Percentiles rank a stretch among this genome's conserved stretches.
Conservation (phyloP, 1,139 yeast species). For the Lodderomyces margitis region DNA sequence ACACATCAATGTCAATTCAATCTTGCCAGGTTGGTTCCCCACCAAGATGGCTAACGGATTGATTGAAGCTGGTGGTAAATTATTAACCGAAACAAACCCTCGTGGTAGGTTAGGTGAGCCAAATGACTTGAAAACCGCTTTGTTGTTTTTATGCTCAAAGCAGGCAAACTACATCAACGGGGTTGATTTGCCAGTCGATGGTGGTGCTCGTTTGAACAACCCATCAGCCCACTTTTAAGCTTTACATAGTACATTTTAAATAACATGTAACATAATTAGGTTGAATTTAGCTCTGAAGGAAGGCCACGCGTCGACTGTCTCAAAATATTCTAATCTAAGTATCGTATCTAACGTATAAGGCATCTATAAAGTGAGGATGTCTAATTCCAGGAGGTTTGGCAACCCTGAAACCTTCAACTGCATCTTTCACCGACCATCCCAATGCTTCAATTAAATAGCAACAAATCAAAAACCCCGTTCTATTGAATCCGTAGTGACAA, state of each 20-base stretch:
- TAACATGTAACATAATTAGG: no score
- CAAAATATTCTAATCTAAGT: slow-evolving; percentile 9
- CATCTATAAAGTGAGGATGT: slow-evolving; percentile 77
- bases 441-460: slow-evolving; percentile 63
- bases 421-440: slow-evolving; percentile 61
- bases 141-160: slow-evolving; percentile 58
- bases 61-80: slow-evolving; percentile 52
- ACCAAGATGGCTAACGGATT: slow-evolving; percentile 74
- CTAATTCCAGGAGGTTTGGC: slow-evolving; percentile 74
- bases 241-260: neutral
- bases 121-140: slow-evolving; percentile 58
- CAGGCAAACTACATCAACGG: slow-evolving; percentile 69
- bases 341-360: slow-evolving; percentile 65
- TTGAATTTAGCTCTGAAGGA: no score
- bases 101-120: slow-evolving; percentile 62
- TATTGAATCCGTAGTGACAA: slow-evolving; percentile 79
- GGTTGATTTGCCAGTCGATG: slow-evolving; percentile 69
- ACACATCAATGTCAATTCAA: slow-evolving; percentile 62
- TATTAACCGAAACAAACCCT: slow-evolving; percentile 53
- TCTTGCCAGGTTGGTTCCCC: slow-evolving; percentile 82
- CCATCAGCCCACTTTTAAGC: slow-evolving; percentile 19
- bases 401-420: slow-evolving; percentile 55
- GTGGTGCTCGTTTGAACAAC: slow-evolving; percentile 49
- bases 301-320: no score
- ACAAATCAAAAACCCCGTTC: slow-evolving; percentile 75